Percentiles rank a stretch among this genome's conserved stretches.
These are phyloP conservation scores for Clitoria ternatea DNA, from an alignment of 306 rosid species.

Conservation along the genomic window DNA sequence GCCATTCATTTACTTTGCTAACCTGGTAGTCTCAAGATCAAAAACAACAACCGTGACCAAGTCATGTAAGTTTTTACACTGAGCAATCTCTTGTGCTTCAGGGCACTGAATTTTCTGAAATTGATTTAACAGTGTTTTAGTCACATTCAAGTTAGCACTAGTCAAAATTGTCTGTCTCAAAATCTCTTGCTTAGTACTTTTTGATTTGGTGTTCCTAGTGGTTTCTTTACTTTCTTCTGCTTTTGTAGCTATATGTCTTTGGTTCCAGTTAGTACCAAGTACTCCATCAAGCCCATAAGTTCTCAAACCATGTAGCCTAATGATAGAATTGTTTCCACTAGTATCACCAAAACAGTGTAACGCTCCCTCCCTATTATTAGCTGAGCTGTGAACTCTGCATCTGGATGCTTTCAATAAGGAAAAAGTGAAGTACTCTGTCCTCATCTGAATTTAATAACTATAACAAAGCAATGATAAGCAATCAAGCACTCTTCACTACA, in stretches of 20 bases:
- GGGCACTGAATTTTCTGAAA: constrained; percentile 15
- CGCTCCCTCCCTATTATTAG: constrained; percentile 40
- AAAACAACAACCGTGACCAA: constrained; percentile 50
- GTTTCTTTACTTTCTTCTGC: constrained; percentile 33
- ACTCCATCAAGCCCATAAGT: constrained; percentile 35
- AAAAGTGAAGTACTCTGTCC: constrained; percentile 34
- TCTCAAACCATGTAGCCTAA: constrained; percentile 34
- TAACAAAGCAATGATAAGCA: background rate
- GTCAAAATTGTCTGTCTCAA: constrained; percentile 31
- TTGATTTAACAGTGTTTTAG: constrained; percentile 36
- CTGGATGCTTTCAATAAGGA: constrained; percentile 27
- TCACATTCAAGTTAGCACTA: constrained; percentile 30
- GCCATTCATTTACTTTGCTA: constrained; percentile 40
- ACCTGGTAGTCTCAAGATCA: constrained; percentile 66
- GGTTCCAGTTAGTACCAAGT: constrained; percentile 32
- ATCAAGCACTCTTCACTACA: background rate
- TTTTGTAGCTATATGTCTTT: constrained; percentile 47
- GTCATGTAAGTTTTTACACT: constrained; percentile 41
- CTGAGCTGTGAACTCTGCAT: constrained; percentile 33
- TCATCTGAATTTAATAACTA: constrained; percentile 40
- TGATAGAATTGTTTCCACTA: constrained; percentile 23
- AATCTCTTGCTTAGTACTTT: constrained; percentile 37
- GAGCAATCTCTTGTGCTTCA: constrained; percentile 39
- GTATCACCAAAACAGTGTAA: constrained; percentile 32
- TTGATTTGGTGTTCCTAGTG: constrained; percentile 22